Conservation (phyloP, 768 basidiomycete species). For the Asterophora parasitica region DNA sequence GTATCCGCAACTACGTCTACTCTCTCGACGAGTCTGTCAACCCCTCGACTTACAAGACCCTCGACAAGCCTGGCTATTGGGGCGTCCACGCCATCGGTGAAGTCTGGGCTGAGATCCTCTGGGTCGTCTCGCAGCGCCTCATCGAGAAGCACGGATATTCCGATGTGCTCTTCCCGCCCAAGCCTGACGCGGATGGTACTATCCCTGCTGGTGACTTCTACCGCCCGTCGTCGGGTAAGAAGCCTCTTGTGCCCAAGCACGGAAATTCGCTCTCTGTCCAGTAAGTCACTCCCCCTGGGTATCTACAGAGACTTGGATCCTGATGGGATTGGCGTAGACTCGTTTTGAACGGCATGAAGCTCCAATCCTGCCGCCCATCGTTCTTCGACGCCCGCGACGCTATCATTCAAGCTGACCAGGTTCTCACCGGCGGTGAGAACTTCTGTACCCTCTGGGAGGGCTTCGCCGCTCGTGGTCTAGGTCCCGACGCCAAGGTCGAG, state of each 20-base stretch:
- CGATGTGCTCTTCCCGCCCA: constrained; percentile 77
- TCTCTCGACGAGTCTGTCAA: constrained; percentile 71
- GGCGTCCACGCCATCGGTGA: constrained; percentile 90
- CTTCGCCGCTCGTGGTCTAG: constrained; percentile 80
- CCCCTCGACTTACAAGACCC: constrained; percentile 90
- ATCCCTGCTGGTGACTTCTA: constrained; percentile 77
- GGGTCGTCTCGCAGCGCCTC: constrained; percentile 69
- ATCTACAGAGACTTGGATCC: too few relatives aligned
- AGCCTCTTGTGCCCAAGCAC: constrained; percentile 77
- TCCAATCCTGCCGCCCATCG: constrained; percentile 85
- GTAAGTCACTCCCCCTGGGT: too few relatives aligned
- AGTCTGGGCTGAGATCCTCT: constrained; percentile 93
- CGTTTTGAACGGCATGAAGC: constrained; percentile 89
- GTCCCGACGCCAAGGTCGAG: constrained; percentile 65
- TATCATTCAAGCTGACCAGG: constrained; percentile 85
- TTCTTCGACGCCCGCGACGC: constrained; percentile 91
- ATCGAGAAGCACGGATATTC: constrained; percentile 82
- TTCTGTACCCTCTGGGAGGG: constrained; percentile 81
- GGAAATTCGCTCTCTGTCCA: constrained; percentile 85
- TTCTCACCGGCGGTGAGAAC: constrained; percentile 93
- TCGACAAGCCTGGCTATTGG: constrained; percentile 93
- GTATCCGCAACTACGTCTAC: constrained; percentile 89
- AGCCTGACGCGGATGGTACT: constrained; percentile 56
- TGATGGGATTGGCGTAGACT: constrained; percentile 37
- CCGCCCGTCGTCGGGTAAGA: constrained; percentile 40